These are phyloP conservation scores for Mallotus japonicus DNA, from an alignment of 441 rosid species.

Conservation along the genomic window DNA sequence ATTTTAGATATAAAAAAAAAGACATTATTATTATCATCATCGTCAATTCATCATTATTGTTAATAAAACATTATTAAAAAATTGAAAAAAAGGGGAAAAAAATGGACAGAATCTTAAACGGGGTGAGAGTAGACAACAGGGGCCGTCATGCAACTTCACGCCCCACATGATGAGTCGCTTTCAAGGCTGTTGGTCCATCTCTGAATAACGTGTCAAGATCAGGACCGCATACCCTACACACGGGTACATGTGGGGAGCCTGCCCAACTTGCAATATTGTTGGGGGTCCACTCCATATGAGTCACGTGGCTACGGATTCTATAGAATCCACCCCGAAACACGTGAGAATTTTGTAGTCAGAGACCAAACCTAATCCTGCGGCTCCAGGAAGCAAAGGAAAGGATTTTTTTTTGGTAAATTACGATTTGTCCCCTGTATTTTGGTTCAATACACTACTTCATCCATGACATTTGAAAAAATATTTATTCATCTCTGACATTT, in stretches of 20 bases:
- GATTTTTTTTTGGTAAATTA: too few relatives aligned
- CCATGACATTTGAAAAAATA: too few relatives aligned
- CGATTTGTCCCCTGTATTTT: too few relatives aligned
- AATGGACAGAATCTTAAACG: slow-evolving; percentile 31
- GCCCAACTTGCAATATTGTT: background rate
- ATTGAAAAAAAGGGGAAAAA: background rate
- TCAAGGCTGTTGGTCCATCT: background rate
- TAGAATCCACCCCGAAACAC: slow-evolving; percentile 37
- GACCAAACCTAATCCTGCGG: too few relatives aligned
- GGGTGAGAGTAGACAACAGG: background rate
- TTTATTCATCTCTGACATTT: too few relatives aligned
- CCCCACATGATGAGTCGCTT: slow-evolving; percentile 20
- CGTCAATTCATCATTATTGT: too few relatives aligned
- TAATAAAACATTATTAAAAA: too few relatives aligned
- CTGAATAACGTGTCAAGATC: slow-evolving; percentile 24
- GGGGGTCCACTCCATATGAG: slow-evolving; percentile 19
- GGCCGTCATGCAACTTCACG: background rate
- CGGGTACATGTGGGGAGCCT: slow-evolving; percentile 8
- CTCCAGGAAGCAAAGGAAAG: too few relatives aligned
- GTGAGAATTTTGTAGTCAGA: slow-evolving; percentile 10
- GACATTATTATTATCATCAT: too few relatives aligned
- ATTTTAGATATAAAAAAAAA: too few relatives aligned
- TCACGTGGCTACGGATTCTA: slow-evolving; percentile 31
- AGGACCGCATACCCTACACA: slow-evolving; percentile 15
- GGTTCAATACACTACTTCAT: too few relatives aligned